Evolutionary conservation across 495 filamentous ascomycete species (phyloP), one percentile per base, ranked within the genome.

Genomic region (Parachaetomium inaequale): DNA sequence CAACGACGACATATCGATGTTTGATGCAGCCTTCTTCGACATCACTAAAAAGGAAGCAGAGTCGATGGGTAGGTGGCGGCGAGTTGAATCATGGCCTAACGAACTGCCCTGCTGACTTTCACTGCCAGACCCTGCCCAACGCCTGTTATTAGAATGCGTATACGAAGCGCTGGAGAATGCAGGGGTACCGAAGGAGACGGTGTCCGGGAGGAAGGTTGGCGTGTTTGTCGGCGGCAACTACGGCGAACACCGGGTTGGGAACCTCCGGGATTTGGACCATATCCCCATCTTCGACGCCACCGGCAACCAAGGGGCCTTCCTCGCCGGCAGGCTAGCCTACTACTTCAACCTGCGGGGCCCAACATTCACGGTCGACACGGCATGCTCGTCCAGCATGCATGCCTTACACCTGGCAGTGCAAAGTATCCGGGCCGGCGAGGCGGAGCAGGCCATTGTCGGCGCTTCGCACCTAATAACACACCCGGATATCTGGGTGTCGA

Each of bases 281-380:
- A 72, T 71, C n/a, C 74, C 74, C 10, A 72, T 58, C 62, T 77
- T 75, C 53, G 74, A 77, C 28, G 70, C 72, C 15, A 77, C 74
- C 0, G 78, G 78, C 32, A 80, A 72, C 45, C 76, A 75, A 59
- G 74, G 75, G 4, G 68, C 74, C 2, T 76, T 87, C 6, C 72
- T 85, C 1, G 76, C 81, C 8, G 85, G 85, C 53, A 82, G 92
- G 7, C 68, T 84, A 17, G 75, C 81, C 0, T 79, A 83, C 34
- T 82, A 78, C 59, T 82, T 81, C 63, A 77, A 84, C 66, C 71
- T 82, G 55, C 73, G 76, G 12, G 82, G 84, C 4, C 76, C 78
- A 7, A 71, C 87, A 38, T 86, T 88, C 69, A 91, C 87, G 45
- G 80, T 94, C 29, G 92, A 95, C 70, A 94, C 92, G 2, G 91